Evolutionary conservation across 495 filamentous ascomycete genomes (phyloP), one percentile per base, ranked within the genome.

Genomic region (Penicillium crystallinum): DNA sequence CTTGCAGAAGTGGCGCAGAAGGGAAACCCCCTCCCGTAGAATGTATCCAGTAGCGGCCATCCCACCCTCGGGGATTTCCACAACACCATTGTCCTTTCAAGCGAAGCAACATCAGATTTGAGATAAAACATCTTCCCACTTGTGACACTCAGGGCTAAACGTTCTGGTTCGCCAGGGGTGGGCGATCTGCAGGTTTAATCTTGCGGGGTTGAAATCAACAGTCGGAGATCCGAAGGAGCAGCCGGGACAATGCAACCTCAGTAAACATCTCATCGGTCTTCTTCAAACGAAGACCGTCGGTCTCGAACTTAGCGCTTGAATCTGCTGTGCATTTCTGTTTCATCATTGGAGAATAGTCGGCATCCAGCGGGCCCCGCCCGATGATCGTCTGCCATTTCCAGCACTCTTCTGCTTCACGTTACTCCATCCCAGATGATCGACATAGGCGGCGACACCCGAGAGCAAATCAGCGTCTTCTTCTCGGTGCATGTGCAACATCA

Each of bases 391-490:
- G 11, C 38, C 15, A 15, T 25, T 46, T 54, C 25, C 4, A 22
- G 42, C 35, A 42, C 35, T 23, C 2, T 36, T 23, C 12, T 27
- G 12, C 34, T 21, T 23, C 15, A 51, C 27, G 18, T 41, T 36
- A 22, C 23, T 27, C 21, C 37, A 17, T 22, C 19, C 17, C 23
- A 22, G 25, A 38, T 10, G 36, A 52, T 25, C 37, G 27, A 31
- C 34, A 23, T 35, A 17, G 9, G 57, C 59, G 56, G 62, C 31
- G 59, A 60, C 35, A 35, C 52, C 59, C 62, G 62, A 65, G 59
- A 52, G n/a, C 59, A 60, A 73, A 73, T 73, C 64, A 70, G 59
- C 51, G 29, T n/a, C 12, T 54, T 52, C 53, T 69, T 64, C 63
- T 63, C 64, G 54, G 48, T 14, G 56, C 69, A 72, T 71, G 68